Evolutionary conservation across 2,329 filamentous ascomycete species (phyloP).

Genomic region (Cryphonectria parasitica): DNA sequence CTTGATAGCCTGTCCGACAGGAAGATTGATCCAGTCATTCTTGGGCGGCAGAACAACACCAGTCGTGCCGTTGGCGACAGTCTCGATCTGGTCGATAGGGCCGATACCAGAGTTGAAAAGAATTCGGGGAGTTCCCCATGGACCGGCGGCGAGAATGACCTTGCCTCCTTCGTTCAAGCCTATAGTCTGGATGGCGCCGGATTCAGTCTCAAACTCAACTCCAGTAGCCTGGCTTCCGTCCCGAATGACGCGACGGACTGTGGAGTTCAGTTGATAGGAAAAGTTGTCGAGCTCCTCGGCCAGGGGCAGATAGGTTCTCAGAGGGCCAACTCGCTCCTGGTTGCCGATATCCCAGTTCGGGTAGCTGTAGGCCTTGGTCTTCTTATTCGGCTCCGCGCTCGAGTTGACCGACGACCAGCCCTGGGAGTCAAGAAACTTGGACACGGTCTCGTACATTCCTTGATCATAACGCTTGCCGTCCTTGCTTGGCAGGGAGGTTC

Average conservation of each 20-base stretch:
- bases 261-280: constrained; percentile 33
- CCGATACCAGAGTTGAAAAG: constrained; percentile 33
- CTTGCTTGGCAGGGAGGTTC: constrained; percentile 34
- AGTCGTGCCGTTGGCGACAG: constrained; percentile 30
- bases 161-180: constrained; percentile 32
- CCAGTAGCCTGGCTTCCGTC: constrained; percentile 32
- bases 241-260: constrained; percentile 33
- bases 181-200: constrained; percentile 31
- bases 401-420: constrained; percentile 31
- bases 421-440: constrained; percentile 25
- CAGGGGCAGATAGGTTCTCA: constrained; percentile 33
- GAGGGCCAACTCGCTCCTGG: constrained; percentile 31
- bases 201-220: constrained; percentile 31
- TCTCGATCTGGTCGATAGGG: constrained; percentile 30
- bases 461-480: constrained; percentile 34
- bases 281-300: constrained; percentile 33
- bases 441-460: constrained; percentile 26
- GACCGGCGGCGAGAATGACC: constrained; percentile 33
- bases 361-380: constrained; percentile 29
- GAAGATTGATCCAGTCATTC: constrained; percentile 25
- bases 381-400: constrained; percentile 29
- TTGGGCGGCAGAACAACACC: constrained; percentile 23
- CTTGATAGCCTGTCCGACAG: constrained; percentile 25
- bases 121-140: constrained; percentile 31
- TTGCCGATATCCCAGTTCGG: constrained; percentile 30